Evolutionary conservation across 805 yeast species (phyloP), one percentile per base, ranked within the genome.

Genomic region (Yarrowia phangngaensis): DNA sequence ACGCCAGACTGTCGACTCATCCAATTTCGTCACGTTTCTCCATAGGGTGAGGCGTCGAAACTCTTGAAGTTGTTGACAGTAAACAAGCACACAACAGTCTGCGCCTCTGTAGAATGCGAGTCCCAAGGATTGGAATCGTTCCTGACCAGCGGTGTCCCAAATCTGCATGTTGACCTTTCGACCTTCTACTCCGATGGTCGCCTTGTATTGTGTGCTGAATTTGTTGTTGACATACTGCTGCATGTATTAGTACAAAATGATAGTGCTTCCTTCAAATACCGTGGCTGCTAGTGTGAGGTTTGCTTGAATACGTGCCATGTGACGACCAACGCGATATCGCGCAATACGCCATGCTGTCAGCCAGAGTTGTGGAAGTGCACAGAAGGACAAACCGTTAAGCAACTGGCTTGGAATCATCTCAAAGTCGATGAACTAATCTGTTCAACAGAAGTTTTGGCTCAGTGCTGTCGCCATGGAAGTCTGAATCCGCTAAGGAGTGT

Each of bases 61-160:
- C 95, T 84, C 68, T 90, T 89, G 54, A 85, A 82, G 68, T 92
- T 92, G 54, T 95, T 90, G 41, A 92, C 97, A 63, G 64, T 84
- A 90, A 57, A 92, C 95, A 53, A 90, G 73, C 8, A 90, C 96
- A 69, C 97, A 92, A 68, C 97, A 92, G 66, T 92, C 97, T 1
- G 97, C 96, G 27, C 97, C 97, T 60, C 98, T 74, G 66, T 92
- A 90, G 65, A 90, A 90, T 0, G 97, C 97, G 33, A 90, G 97
- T 12, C 97, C 97, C 54, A 90, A 72, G 52, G 94, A 82, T 68
- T 92, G 97, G 74, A 90, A 90, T 60, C 98, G 76, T 67, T 90
- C 98, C 70, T 90, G 98, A 27, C 98, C 98, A 6, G 97, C 97
- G 32, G 98, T 90, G 63, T 90, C 98, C 98, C 98, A 90, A 50